Evolutionary conservation across 768 basidiomycete species (phyloP).

Genomic region (Suillus hirtellus): DNA sequence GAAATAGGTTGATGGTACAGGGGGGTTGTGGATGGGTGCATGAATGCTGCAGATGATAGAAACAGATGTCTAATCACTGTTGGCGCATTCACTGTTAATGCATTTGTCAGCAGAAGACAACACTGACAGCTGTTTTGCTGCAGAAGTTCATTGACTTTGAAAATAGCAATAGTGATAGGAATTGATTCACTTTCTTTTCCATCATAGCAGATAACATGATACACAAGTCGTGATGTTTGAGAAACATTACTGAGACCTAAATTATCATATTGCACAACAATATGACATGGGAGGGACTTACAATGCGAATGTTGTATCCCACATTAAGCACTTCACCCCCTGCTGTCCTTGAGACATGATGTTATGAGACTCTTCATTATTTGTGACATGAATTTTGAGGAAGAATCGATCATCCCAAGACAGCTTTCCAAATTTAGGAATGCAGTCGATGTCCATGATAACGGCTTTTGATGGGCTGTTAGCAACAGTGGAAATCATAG

Average conservation of each 20-base stretch:
- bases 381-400: neutral
- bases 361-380: neutral
- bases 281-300: neutral
- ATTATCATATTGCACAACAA: neutral
- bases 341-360: conserved; percentile 1
- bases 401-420: conserved; percentile 4
- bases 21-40: too few species aligned
- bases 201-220: neutral
- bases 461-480: neutral
- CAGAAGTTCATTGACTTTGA: neutral
- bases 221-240: conserved; percentile 2
- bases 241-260: neutral
- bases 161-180: neutral
- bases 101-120: neutral
- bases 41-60: neutral
- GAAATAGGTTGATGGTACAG: too few species aligned
- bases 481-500: neutral
- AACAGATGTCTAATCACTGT: neutral
- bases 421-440: conserved; percentile 5
- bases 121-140: neutral
- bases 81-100: neutral
- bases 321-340: neutral
- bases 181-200: conserved; percentile 4
- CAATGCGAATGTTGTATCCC: conserved; percentile 4
- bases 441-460: neutral